Evolutionary conservation across 2,329 filamentous ascomycete genomes (phyloP), one percentile per base, ranked within the genome.

Genomic region (Penicillium frequentans): DNA sequence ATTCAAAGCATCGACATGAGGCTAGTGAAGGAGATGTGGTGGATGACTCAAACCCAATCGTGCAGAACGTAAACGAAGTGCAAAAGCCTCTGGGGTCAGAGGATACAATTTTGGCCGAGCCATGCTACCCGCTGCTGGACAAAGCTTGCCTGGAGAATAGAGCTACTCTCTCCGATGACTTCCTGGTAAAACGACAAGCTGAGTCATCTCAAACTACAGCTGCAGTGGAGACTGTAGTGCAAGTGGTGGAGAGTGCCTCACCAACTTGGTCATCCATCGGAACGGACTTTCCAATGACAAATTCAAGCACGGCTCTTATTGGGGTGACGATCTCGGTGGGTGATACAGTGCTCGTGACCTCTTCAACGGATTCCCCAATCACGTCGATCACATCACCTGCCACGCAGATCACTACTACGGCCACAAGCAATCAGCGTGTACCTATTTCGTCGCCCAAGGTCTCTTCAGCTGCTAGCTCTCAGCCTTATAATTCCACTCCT

Each of bases 201-300:
- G 55, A 58, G 5, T 37, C 57, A 39, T 55, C 23, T 46, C 46
- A 1, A 52, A 33, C n/a, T 11, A 14, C 14, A 8, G 54, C 48
- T 21, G 42, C 49, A 7, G 51, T 65, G 6, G 50, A 64, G 33
- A 67, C 64, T 14, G 52, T 64, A 24, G 26, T 66, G 24, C 55
- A 66, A 35, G 52, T 64, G 24, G 56, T 66, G 5, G 64, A 66
- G 35, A 55, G 60, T 10, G 58, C 57, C 47, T 62, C 62, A 4
- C 59, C 65, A 7, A 61, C 58, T 9, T 58, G 55, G 58, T 53
- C 57, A 42, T 59, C 60, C 10, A 50, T 50, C 11, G 56, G 48
- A 24, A 44, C 55, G 5, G 47, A 59, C 37, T 56, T 61, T 23
- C 55, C 64, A 9, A 52, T 59, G 46, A 67, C 60, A 10, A 48